Conservation (phyloP, 2,329 filamentous ascomycete genomes). For the Calonectria pseudoturangicola region DNA sequence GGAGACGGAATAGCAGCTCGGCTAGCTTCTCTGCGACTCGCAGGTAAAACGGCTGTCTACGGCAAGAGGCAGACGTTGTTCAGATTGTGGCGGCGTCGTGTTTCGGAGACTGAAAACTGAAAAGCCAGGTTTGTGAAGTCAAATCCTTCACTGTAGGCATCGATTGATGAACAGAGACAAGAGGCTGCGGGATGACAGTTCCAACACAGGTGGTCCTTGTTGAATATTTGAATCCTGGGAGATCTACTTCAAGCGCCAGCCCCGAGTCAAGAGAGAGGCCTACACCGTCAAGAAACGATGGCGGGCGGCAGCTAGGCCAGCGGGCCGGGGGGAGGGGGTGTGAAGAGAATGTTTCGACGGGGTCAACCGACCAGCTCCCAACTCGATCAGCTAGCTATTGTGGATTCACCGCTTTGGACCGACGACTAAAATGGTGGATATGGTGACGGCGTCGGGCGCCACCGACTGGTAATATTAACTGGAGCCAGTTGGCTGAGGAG, state of each 20-base stretch:
- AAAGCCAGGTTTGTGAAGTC: constrained; percentile 22
- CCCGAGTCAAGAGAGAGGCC: constrained; percentile 51
- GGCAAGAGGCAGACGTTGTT: constrained; percentile 15
- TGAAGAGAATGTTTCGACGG: constrained; percentile 49
- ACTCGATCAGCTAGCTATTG: constrained; percentile 45
- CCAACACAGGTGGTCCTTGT: constrained; percentile 46
- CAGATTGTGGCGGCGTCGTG: constrained; percentile 7
- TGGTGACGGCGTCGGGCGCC: constrained; percentile 49
- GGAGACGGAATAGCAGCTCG: constrained; percentile 25
- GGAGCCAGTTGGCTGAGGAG: constrained; percentile 44
- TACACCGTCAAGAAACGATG: constrained; percentile 48
- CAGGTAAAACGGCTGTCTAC: constrained; percentile 23
- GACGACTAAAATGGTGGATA: constrained; percentile 52
- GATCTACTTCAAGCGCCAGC: constrained; percentile 53
- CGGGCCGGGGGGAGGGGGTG: constrained; percentile 50
- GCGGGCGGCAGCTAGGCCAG: constrained; percentile 53
- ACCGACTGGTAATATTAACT: constrained; percentile 51
- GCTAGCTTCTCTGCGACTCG: constrained; percentile 26
- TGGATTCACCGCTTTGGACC: constrained; percentile 51
- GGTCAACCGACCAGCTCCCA: constrained; percentile 45
- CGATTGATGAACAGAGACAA: constrained; percentile 34
- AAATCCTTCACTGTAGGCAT: constrained; percentile 26
- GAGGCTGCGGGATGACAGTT: constrained; percentile 30
- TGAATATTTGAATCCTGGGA: constrained; percentile 53
- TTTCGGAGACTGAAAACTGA: neutral